Conservation (phyloP, 148 eudicot genomes). For the Polygonum aviculare region DNA sequence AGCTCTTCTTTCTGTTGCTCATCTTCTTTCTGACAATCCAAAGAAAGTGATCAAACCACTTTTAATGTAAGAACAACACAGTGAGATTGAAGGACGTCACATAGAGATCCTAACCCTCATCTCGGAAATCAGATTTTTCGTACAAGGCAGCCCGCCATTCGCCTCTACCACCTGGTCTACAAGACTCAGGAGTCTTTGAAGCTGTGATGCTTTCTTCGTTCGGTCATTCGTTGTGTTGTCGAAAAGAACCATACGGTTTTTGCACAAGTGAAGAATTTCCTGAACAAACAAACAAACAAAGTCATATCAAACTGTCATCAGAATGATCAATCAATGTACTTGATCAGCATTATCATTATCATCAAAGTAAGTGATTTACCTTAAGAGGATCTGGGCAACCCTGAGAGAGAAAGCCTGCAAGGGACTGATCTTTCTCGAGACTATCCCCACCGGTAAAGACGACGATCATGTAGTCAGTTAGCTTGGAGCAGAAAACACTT, state of each 20-base stretch:
- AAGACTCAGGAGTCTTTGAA: conserved; percentile 7
- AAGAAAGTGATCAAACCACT: background rate
- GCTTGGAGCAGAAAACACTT: conserved; percentile 36
- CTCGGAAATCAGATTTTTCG: conserved; percentile 52
- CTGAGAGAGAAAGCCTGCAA: background rate
- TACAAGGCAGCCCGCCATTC: conserved; percentile 62
- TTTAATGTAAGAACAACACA: too few relatives aligned
- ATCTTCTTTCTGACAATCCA: conserved; percentile 14
- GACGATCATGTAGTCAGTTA: conserved; percentile 65
- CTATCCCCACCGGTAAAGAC: background rate
- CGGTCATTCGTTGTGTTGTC: background rate
- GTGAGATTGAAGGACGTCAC: background rate
- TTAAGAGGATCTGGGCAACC: background rate
- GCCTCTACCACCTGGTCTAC: conserved; percentile 40
- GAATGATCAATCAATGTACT: too few relatives aligned
- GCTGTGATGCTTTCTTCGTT: background rate
- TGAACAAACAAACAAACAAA: conserved; percentile 3
- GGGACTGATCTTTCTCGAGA: background rate
- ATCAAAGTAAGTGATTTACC: background rate
- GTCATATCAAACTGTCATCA: background rate
- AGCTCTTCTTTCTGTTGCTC: conserved; percentile 40
- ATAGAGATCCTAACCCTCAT: conserved; percentile 28
- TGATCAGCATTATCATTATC: too few relatives aligned
- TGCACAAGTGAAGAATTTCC: conserved; percentile 27
- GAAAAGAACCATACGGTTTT: background rate